A percentile compares a stretch with the other conserved stretches of the same genome.
phyloP scores from a whole-genome alignment of 768 basidiomycete genomes.

The Rhodotorula kratochvilovae region DNA sequence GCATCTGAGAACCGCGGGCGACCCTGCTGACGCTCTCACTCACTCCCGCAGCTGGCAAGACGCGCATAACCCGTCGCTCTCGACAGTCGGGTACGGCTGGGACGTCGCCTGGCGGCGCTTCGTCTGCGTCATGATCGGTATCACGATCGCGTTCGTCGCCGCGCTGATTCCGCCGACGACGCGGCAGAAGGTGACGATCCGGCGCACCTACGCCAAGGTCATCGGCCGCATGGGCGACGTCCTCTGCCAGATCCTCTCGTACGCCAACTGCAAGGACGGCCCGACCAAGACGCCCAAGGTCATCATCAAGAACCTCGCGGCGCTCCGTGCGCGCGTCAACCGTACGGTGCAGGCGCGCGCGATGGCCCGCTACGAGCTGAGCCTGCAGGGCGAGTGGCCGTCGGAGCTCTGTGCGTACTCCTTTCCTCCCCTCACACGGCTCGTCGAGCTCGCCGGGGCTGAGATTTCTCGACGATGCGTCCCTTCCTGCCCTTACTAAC shows the following conservation, averaged over 20 bases:
- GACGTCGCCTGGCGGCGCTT: slow-evolving; percentile 35
- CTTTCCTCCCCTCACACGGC: background rate
- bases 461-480: too few species aligned
- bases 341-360: slow-evolving; percentile 18
- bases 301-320: slow-evolving; percentile 35
- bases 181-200: slow-evolving; percentile 26
- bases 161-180: background rate
- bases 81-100: slow-evolving; percentile 32
- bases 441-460: background rate
- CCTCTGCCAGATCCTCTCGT: slow-evolving; percentile 30
- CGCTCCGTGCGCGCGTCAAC: slow-evolving; percentile 18
- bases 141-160: slow-evolving; percentile 26
- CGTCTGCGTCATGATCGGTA: slow-evolving; percentile 36
- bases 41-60: slow-evolving; percentile 15
- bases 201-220: slow-evolving; percentile 31
- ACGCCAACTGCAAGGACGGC: slow-evolving; percentile 31
- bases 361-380: slow-evolving; percentile 37
- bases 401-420: slow-evolving; percentile 6
- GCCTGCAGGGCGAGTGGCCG: slow-evolving; percentile 37
- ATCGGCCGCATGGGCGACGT: slow-evolving; percentile 26
- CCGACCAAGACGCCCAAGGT: slow-evolving; percentile 23
- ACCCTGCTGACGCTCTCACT: too few species aligned
- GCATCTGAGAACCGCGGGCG: too few species aligned
- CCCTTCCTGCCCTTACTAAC: too few species aligned
- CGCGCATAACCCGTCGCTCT: slow-evolving; percentile 22